Evolutionary conservation across 805 yeast genomes (phyloP).

Genomic region (Wickerhamomyces ciferrii): DNA sequence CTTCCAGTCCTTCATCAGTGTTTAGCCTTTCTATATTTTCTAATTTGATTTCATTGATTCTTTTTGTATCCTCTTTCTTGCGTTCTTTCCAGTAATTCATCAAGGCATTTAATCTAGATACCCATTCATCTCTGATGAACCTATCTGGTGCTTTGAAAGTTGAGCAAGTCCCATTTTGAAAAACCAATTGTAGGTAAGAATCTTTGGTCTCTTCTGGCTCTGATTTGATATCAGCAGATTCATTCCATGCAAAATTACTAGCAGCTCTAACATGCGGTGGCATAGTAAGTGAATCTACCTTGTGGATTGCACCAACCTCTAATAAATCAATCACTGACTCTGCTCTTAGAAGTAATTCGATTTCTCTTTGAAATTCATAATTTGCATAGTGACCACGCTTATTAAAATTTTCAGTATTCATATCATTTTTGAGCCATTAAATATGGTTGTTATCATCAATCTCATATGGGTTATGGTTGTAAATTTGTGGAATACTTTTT

Average conservation of each 20-base stretch:
- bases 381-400: constrained; percentile 52
- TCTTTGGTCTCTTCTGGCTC: constrained; percentile 28
- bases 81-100: constrained; percentile 57
- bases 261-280: constrained; percentile 24
- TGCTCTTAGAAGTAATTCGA: constrained; percentile 49
- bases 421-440: constrained; percentile 49
- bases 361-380: constrained; percentile 60
- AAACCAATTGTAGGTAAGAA: constrained; percentile 47
- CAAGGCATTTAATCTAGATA: constrained; percentile 37
- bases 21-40: constrained; percentile 42
- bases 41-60: constrained; percentile 31
- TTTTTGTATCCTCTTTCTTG: constrained; percentile 32
- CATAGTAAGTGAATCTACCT: constrained; percentile 23
- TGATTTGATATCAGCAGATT: constrained; percentile 15
- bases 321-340: constrained; percentile 58
- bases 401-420: constrained; percentile 34
- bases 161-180: constrained; percentile 39
- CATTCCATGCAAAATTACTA: constrained; percentile 23
- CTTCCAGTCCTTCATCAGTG: constrained; percentile 52
- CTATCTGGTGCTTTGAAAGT: constrained; percentile 51
- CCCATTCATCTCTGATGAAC: neutral
- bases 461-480: constrained; percentile 49
- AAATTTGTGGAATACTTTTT: constrained; percentile 29
- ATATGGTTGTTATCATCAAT: constrained; percentile 47
- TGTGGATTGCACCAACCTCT: constrained; percentile 35